Evolutionary conservation across 768 basidiomycete species (phyloP), one percentile per base, ranked within the genome.

Genomic region (Sarcomyxa edulis): DNA sequence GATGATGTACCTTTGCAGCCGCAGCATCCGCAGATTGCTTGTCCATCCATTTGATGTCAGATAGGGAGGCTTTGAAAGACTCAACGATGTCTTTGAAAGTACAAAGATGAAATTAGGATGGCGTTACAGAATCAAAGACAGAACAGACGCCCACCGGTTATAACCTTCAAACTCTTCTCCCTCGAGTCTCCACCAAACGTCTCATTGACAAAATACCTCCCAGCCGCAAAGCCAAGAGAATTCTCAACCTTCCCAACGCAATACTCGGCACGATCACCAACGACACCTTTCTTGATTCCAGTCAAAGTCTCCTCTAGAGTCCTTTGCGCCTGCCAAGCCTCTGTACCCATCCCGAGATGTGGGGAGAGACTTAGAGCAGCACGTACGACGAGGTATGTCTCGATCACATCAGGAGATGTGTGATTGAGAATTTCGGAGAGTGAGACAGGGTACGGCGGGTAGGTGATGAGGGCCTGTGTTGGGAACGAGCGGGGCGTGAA

Each of bases 1-100:
- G 46, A 25, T 20, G 27, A 35, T 52, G 42, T 19, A 82, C 89
- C 72, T 98, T 98, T 52, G 83, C 76, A 10, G 81, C 78, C 4
- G 96, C 96, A 40, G 81, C 89, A 27, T 68, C 65, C 8, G 88
- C 81, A 3, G 90, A 90, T 47, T 78, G 61, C 32, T 80, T 60
- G 54, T 98, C 96, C 85, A 99, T 91, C 96, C 96, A 99, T 14
- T 81, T 72, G 35, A 96, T 72, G 37, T 74, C 55, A 4, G 70
- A 59, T 14, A 99, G 65, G 4, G 89, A 88, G 12, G 61, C 61
- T 54, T 92, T 82, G 69, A 98, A 98, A 0, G 92, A 71, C 16
- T 76, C 60, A 37, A 97, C 76, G 47, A 96, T 85, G 39, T 84
- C 84, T 81, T n/a, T n/a, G n/a, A 45, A 56, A 56, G 33, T 54